phyloP scores from a whole-genome alignment of 2,329 filamentous ascomycete species.

The Penicillium corylophilum region DNA sequence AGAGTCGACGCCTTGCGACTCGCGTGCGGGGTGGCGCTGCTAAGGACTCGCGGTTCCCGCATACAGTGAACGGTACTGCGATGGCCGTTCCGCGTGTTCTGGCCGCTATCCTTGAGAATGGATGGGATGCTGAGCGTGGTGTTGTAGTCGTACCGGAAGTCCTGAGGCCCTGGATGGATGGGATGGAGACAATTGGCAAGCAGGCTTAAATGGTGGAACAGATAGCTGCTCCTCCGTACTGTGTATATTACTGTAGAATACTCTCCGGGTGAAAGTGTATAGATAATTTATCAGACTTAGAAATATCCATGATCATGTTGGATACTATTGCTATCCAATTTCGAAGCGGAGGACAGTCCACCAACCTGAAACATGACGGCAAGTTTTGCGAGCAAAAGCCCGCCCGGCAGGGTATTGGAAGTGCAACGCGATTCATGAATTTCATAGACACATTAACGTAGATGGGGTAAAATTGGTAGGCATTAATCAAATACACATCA shows the following conservation, averaged over 20 bases:
- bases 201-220: background rate
- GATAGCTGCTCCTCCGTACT: background rate
- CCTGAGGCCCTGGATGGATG: constrained; percentile 81
- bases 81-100: constrained; percentile 86
- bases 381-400: background rate
- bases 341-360: background rate
- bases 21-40: constrained; percentile 57
- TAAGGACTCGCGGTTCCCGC: constrained; percentile 66
- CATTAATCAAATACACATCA: constrained; percentile 15
- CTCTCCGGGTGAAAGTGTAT: background rate
- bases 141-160: constrained; percentile 75
- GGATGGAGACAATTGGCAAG: constrained; percentile 61
- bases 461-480: background rate
- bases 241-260: constrained; percentile 7
- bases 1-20: constrained; percentile 78
- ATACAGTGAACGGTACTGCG: constrained; percentile 92
- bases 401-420: background rate
- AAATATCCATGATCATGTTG: background rate
- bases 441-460: constrained; percentile 21
- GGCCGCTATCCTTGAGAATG: constrained; percentile 85
- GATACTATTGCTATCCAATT: background rate
- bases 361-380: background rate
- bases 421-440: constrained; percentile 13
- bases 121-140: constrained; percentile 71
- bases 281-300: background rate